Percentiles rank a stretch among this genome's conserved stretches.
These are phyloP conservation scores for Amphicarpaea edgeworthii DNA, from an alignment of 306 rosid genomes.

Conservation along the genomic window DNA sequence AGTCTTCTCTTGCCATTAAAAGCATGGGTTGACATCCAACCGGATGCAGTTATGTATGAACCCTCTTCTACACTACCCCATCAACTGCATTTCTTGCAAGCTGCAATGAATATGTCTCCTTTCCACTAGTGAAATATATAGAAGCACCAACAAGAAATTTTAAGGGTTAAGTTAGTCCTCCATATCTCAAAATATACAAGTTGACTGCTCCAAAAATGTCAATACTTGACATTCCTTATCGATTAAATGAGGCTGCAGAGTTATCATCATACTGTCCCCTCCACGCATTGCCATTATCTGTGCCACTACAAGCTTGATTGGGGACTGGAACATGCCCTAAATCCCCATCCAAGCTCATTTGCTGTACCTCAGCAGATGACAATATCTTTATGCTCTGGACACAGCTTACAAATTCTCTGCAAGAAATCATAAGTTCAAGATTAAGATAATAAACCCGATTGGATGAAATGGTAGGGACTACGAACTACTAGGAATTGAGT, in stretches of 20 bases:
- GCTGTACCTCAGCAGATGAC: constrained; percentile 91
- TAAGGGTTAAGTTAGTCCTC: constrained; percentile 45
- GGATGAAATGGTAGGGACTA: neutral
- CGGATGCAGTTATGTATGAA: neutral
- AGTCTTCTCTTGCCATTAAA: constrained; percentile 30
- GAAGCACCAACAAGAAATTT: constrained; percentile 40
- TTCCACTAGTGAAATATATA: constrained; percentile 16
- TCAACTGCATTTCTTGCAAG: constrained; percentile 42
- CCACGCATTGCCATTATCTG: constrained; percentile 93
- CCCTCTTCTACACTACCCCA: constrained; percentile 25
- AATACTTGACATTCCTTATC: constrained; percentile 50
- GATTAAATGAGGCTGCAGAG: constrained; percentile 87
- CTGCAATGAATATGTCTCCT: constrained; percentile 32
- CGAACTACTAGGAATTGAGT: constrained; percentile 17
- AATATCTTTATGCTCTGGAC: constrained; percentile 94
- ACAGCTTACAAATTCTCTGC: constrained; percentile 95
- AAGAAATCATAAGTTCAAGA: constrained; percentile 37
- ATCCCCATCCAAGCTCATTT: constrained; percentile 96
- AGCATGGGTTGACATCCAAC: neutral
- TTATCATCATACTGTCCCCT: constrained; percentile 83
- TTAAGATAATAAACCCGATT: constrained; percentile 31
- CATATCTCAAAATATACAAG: constrained; percentile 48
- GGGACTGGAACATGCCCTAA: constrained; percentile 76
- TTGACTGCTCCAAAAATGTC: constrained; percentile 32
- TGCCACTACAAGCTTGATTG: constrained; percentile 92